Conservation (phyloP, 1,284 basidiomycete genomes). For the Gymnopus androsaceus region DNA sequence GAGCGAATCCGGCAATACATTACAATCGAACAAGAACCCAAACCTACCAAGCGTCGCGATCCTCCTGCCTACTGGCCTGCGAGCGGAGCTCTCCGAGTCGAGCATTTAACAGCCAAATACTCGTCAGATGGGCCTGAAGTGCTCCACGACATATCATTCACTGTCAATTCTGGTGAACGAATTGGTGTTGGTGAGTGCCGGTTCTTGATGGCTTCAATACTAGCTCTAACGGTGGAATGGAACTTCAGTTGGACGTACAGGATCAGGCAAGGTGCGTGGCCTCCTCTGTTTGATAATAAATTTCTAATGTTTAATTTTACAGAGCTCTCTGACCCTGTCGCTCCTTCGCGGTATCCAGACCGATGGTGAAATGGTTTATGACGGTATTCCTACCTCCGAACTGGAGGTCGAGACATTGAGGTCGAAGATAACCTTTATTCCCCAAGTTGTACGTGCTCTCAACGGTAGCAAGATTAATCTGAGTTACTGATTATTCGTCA, state of each 20-base stretch:
- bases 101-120: slow-evolving; percentile 63
- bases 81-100: slow-evolving; percentile 66
- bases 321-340: slow-evolving; percentile 51
- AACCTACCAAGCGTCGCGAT: slow-evolving; percentile 45
- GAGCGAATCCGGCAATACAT: slow-evolving; percentile 78
- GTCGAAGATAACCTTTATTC: slow-evolving; percentile 64
- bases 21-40: slow-evolving; percentile 72
- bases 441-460: slow-evolving; percentile 46
- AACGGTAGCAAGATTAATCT: too few relatives aligned
- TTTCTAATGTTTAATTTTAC: too few relatives aligned
- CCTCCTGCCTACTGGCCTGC: slow-evolving; percentile 83
- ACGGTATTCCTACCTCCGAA: slow-evolving; percentile 43
- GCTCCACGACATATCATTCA: slow-evolving; percentile 56
- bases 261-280: slow-evolving; percentile 81
- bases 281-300: too few relatives aligned
- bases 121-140: slow-evolving; percentile 53
- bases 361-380: slow-evolving; percentile 57
- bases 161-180: slow-evolving; percentile 60
- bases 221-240: too few relatives aligned
- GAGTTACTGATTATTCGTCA: background rate
- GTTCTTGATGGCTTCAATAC: background rate
- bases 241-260: slow-evolving; percentile 70
- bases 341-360: slow-evolving; percentile 61
- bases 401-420: slow-evolving; percentile 69
- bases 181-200: slow-evolving; percentile 55